Evolutionary conservation across 495 filamentous ascomycete genomes (phyloP).

Genomic region (Peziza echinospora): DNA sequence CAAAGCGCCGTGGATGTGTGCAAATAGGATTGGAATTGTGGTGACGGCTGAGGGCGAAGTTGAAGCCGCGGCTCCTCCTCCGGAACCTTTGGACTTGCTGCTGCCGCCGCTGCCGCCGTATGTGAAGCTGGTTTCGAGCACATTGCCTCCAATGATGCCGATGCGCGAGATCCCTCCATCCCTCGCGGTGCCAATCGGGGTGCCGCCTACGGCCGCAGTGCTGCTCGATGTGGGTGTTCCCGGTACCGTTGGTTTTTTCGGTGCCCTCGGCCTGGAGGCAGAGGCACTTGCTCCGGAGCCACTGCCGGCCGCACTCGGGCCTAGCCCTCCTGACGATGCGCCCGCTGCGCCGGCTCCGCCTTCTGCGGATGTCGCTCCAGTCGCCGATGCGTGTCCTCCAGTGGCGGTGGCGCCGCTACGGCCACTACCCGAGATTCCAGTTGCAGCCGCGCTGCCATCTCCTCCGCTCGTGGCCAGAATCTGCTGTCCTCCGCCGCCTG

Average conservation of each 20-base stretch:
- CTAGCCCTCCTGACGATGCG: background rate
- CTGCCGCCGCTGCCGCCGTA: constrained; percentile 33
- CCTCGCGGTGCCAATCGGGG: background rate
- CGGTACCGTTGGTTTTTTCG: too few relatives aligned
- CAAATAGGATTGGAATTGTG: too few relatives aligned
- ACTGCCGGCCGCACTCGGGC: too few relatives aligned
- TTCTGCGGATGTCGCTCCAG: constrained; percentile 30
- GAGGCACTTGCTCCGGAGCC: background rate
- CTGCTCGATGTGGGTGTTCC: too few relatives aligned
- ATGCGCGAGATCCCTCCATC: background rate
- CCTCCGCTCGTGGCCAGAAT: too few relatives aligned
- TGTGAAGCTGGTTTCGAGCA: too few relatives aligned
- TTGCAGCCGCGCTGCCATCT: background rate
- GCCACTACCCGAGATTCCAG: constrained; percentile 2
- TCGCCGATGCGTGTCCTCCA: constrained; percentile 33
- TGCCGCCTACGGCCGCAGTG: background rate
- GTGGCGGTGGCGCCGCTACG: constrained; percentile 32
- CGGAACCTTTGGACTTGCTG: constrained; percentile 31
- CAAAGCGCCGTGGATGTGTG: background rate
- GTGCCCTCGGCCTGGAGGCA: background rate
- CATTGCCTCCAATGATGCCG: background rate
- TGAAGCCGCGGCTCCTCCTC: constrained; percentile 21
- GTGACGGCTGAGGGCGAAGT: constrained; percentile 17
- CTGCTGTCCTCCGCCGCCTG: constrained; percentile 37
- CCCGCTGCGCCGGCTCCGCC: background rate